Conservation (phyloP, 176 grass and related monocot species). For the Aegilops umbellulata region DNA sequence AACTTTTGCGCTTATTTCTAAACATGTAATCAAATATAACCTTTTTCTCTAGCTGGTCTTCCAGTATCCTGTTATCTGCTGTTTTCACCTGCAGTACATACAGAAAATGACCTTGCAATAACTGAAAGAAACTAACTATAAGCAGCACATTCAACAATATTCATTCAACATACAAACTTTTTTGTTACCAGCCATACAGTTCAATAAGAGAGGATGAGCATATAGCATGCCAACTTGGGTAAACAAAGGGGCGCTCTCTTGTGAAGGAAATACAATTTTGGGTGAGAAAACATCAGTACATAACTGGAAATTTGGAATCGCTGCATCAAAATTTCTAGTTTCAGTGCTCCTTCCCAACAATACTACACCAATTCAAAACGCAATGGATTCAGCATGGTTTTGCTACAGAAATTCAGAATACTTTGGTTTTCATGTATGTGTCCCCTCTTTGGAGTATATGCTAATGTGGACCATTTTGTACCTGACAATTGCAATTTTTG, state of each 20-base stretch:
- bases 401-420: background rate
- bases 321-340: background rate
- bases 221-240: no score
- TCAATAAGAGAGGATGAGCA: background rate
- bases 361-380: no score
- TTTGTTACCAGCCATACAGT: background rate
- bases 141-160: background rate
- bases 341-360: background rate
- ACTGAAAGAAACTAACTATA: background rate
- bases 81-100: constrained; percentile 72
- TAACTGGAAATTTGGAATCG: background rate
- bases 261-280: background rate
- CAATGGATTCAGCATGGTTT: background rate
- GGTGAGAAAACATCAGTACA: background rate
- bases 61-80: constrained; percentile 96
- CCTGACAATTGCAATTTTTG: background rate
- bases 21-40: constrained; percentile 31
- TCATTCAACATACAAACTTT: background rate
- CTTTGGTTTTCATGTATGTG: background rate
- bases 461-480: background rate
- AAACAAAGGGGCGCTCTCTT: background rate
- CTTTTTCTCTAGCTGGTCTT: constrained; percentile 91
- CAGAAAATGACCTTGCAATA: constrained; percentile 2
- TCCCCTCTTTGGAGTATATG: background rate
- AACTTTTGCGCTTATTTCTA: constrained; percentile 10